Percentiles rank a stretch among this genome's conserved stretches.
These are phyloP conservation scores for Fusarium tricinctum DNA, from an alignment of 2,329 filamentous ascomycete genomes.

Conservation along the genomic window DNA sequence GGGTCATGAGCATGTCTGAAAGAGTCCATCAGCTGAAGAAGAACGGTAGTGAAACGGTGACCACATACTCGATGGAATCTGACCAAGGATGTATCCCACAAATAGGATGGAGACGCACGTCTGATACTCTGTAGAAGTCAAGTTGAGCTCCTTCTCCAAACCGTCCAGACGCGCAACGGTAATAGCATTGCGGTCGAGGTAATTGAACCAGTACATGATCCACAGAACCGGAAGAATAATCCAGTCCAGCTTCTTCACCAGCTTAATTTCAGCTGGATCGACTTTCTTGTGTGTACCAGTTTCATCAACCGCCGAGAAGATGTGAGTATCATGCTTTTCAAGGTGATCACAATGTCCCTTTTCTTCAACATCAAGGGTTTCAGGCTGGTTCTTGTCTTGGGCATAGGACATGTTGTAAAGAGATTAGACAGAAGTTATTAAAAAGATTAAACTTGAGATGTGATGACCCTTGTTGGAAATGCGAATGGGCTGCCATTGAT, in stretches of 20 bases:
- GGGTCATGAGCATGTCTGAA: slow-evolving; percentile 58
- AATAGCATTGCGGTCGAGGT: slow-evolving; percentile 67
- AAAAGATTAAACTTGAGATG: neutral
- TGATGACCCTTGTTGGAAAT: neutral
- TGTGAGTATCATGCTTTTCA: slow-evolving; percentile 22
- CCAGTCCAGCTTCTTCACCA: slow-evolving; percentile 41
- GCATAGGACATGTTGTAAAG: slow-evolving; percentile 7
- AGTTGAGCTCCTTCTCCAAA: slow-evolving; percentile 64
- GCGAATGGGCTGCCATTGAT: slow-evolving; percentile 14
- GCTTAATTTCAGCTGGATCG: slow-evolving; percentile 36
- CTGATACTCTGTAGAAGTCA: slow-evolving; percentile 56
- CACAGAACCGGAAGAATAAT: slow-evolving; percentile 51
- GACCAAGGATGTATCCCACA: slow-evolving; percentile 53
- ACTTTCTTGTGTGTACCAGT: slow-evolving; percentile 40
- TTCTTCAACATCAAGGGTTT: slow-evolving; percentile 22
- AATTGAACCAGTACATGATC: slow-evolving; percentile 58
- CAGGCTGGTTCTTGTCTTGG: neutral
- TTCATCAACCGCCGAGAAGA: slow-evolving; percentile 22
- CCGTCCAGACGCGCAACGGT: slow-evolving; percentile 68
- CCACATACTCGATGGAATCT: slow-evolving; percentile 53
- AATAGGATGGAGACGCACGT: slow-evolving; percentile 55
- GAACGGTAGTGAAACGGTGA: too few relatives aligned
- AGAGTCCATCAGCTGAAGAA: slow-evolving; percentile 17
- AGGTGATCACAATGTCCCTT: slow-evolving; percentile 26
- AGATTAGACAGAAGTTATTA: neutral